These are phyloP conservation scores for Solanum dulcamara DNA, from an alignment of 257 asterid species.

Conservation along the genomic window DNA sequence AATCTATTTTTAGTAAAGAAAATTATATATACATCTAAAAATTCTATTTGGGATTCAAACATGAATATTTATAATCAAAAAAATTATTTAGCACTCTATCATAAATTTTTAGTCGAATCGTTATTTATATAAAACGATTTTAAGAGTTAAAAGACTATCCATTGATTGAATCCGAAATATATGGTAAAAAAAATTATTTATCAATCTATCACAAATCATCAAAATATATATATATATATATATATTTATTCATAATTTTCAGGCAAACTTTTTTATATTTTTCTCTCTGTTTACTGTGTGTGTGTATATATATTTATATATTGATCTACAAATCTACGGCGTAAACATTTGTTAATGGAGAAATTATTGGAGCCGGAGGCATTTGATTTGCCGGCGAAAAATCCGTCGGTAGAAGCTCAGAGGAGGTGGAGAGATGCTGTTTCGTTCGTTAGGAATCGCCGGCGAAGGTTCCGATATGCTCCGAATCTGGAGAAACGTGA, in stretches of 20 bases:
- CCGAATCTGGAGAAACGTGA: constrained; percentile 64
- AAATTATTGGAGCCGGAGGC: constrained; percentile 27
- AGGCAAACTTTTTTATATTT: background rate
- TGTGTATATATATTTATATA: background rate
- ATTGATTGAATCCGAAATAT: too few species aligned
- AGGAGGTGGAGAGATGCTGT: constrained; percentile 67
- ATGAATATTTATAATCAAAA: too few species aligned
- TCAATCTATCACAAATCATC: background rate
- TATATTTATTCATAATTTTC: background rate
- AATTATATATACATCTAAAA: too few species aligned
- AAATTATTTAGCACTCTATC: too few species aligned
- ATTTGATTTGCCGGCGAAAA: constrained; percentile 46
- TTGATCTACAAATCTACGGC: background rate
- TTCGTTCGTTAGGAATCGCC: constrained; percentile 54
- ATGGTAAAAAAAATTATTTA: too few species aligned
- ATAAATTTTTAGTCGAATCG: too few species aligned
- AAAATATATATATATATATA: background rate
- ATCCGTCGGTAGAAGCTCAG: constrained; percentile 51
- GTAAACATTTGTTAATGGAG: background rate
- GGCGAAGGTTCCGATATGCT: constrained; percentile 69
- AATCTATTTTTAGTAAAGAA: background rate
- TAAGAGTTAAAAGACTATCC: too few species aligned
- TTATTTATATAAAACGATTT: too few species aligned
- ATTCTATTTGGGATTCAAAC: too few species aligned
- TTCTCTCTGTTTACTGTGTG: background rate